These are phyloP conservation scores for Diutina scorzettiae DNA, from an alignment of 1,139 yeast species.

Conservation along the genomic window DNA sequence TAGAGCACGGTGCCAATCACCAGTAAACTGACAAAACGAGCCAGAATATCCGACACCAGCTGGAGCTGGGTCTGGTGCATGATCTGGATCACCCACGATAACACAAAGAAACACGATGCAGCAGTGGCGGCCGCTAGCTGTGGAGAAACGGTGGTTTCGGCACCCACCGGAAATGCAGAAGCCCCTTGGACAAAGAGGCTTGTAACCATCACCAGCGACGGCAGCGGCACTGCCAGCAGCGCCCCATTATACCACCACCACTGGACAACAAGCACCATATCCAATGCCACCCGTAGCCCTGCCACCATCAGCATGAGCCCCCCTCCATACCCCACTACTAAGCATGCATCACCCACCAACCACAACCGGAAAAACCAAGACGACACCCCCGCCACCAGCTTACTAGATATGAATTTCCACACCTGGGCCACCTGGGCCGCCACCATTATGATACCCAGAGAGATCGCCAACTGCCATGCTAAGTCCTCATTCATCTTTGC, in stretches of 20 bases:
- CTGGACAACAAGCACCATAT: neutral
- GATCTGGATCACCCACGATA: neutral
- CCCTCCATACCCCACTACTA: neutral
- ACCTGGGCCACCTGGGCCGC: neutral
- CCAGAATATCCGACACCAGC: constrained; percentile 1
- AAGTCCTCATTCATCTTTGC: neutral
- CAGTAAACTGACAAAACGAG: neutral
- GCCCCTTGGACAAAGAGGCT: neutral
- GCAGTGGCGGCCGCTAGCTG: too few species aligned
- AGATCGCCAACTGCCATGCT: neutral
- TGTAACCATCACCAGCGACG: neutral
- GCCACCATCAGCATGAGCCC: neutral
- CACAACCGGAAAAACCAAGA: constrained; percentile 3
- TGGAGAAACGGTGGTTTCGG: too few species aligned
- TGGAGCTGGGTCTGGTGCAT: neutral
- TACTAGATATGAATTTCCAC: neutral
- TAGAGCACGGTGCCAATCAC: neutral
- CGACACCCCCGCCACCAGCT: neutral
- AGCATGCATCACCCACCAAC: neutral
- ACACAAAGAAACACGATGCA: too few species aligned
- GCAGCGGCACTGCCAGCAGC: neutral
- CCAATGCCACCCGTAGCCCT: too few species aligned
- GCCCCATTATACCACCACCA: neutral
- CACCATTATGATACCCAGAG: neutral
- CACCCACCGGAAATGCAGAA: neutral